A percentile compares a stretch with the other conserved stretches of the same genome.
Conservation (phyloP, 768 basidiomycete species). For the Leccinum sublutescens region DNA sequence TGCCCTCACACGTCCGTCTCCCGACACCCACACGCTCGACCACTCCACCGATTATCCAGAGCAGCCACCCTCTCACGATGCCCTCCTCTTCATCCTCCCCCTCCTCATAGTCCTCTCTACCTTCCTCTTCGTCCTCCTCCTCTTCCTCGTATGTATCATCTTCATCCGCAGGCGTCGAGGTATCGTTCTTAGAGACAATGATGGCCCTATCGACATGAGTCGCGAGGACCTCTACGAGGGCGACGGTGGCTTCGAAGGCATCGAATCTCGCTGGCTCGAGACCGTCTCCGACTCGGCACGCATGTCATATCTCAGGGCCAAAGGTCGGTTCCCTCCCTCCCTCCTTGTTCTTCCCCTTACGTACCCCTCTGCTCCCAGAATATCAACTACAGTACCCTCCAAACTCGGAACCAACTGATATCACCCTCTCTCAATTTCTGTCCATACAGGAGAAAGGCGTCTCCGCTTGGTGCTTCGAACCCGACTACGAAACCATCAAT, state of each 20-base stretch:
- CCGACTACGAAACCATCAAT: slow-evolving; percentile 93
- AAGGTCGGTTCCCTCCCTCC: slow-evolving; percentile 54
- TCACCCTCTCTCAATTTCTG: slow-evolving; percentile 96
- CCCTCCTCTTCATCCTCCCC: slow-evolving; percentile 85
- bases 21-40: slow-evolving; percentile 1
- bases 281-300: slow-evolving; percentile 62
- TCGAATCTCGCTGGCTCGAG: slow-evolving; percentile 95
- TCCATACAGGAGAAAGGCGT: slow-evolving; percentile 99
- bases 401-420: slow-evolving; percentile 96
- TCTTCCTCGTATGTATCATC: slow-evolving; percentile 89
- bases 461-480: slow-evolving; percentile 99
- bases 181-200: slow-evolving; percentile 78
- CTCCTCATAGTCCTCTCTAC: slow-evolving; percentile 92
- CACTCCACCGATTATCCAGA: slow-evolving; percentile 20
- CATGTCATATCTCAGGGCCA: slow-evolving; percentile 77
- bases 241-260: slow-evolving; percentile 90
- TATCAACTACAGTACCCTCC: slow-evolving; percentile 88
- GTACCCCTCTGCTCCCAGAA: slow-evolving; percentile 41
- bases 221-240: slow-evolving; percentile 87
- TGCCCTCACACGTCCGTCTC: slow-evolving; percentile 1
- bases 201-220: slow-evolving; percentile 92
- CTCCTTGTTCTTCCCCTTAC: slow-evolving; percentile 2
- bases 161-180: slow-evolving; percentile 75
- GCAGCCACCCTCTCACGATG: slow-evolving; percentile 45
- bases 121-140: slow-evolving; percentile 86